Percentiles rank a stretch among this genome's conserved stretches.
These are phyloP conservation scores for Lanmaoa pseudosensibilis DNA, from an alignment of 768 basidiomycete species.

Conservation along the genomic window DNA sequence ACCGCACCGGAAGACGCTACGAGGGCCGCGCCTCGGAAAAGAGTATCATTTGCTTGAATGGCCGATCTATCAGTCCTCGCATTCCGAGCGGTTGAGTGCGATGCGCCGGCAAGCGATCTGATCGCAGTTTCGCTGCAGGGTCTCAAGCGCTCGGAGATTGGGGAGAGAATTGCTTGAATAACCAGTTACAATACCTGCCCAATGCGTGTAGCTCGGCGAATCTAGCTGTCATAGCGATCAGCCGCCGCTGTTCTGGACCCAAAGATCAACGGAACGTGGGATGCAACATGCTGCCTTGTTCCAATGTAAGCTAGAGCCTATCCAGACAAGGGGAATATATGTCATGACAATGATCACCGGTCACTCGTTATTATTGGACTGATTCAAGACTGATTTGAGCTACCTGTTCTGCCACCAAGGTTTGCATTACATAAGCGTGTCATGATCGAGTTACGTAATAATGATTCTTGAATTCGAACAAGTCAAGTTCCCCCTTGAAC, in stretches of 20 bases:
- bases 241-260: slow-evolving; percentile 10
- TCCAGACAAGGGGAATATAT: slow-evolving; percentile 2
- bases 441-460: slow-evolving; percentile 13
- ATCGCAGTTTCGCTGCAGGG: slow-evolving; percentile 18
- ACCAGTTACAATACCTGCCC: slow-evolving; percentile 5
- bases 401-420: not conserved
- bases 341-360: not conserved
- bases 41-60: slow-evolving; percentile 33
- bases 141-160: not conserved
- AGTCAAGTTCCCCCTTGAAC: not conserved
- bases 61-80: slow-evolving; percentile 18
- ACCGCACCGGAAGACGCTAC: slow-evolving; percentile 9
- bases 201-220: slow-evolving; percentile 21
- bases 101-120: slow-evolving; percentile 22
- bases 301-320: not conserved
- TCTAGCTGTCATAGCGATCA: slow-evolving; percentile 20
- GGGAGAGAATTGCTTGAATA: slow-evolving; percentile 18
- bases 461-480: not conserved
- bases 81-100: slow-evolving; percentile 16
- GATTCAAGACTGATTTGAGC: too few relatives aligned
- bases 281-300: not conserved
- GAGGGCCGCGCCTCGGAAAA: slow-evolving; percentile 31
- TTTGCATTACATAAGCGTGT: slow-evolving; percentile 11
- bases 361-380: not conserved
- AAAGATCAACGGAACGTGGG: slow-evolving; percentile 15